These are phyloP conservation scores for Aspergillus nanangensis DNA, from an alignment of 495 filamentous ascomycete genomes.

Conservation along the genomic window DNA sequence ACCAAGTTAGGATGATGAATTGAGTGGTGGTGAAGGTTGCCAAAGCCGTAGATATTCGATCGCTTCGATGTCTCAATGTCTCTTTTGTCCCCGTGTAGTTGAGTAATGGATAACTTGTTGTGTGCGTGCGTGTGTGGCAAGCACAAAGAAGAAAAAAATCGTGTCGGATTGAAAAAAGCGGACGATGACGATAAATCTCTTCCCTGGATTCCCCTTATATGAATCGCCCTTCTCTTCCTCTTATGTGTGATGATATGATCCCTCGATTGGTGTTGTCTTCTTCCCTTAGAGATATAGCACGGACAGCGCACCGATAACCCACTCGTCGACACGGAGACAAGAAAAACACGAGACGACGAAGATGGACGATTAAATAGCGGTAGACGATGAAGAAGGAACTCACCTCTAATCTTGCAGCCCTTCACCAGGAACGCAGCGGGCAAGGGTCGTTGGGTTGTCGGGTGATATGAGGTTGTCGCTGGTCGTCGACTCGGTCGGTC, in stretches of 20 bases:
- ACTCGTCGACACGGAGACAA: conserved; percentile 15
- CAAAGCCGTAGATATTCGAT: no score
- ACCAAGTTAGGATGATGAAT: no score
- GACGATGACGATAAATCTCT: conserved; percentile 1
- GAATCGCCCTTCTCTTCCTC: background rate
- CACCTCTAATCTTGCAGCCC: conserved; percentile 46
- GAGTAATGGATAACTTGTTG: no score
- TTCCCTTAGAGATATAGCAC: no score
- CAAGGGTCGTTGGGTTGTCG: conserved; percentile 42
- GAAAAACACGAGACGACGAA: conserved; percentile 15
- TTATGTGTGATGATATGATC: background rate
- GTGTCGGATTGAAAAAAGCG: conserved; percentile 2
- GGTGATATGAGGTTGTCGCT: conserved; percentile 31
- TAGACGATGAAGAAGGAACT: conserved; percentile 30
- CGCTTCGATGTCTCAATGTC: no score
- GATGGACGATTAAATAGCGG: conserved; percentile 13
- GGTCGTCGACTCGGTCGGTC: conserved; percentile 39
- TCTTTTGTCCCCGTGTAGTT: background rate
- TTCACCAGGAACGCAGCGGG: conserved; percentile 46
- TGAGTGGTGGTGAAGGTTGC: no score
- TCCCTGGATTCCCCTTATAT: no score
- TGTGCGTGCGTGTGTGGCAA: conserved; percentile 4
- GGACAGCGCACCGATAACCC: conserved; percentile 2
- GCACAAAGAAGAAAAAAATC: conserved; percentile 8
- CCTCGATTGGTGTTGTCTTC: no score